These are phyloP conservation scores for Trichoderma koningiopsis DNA, from an alignment of 2,329 filamentous ascomycete species.

Conservation along the genomic window DNA sequence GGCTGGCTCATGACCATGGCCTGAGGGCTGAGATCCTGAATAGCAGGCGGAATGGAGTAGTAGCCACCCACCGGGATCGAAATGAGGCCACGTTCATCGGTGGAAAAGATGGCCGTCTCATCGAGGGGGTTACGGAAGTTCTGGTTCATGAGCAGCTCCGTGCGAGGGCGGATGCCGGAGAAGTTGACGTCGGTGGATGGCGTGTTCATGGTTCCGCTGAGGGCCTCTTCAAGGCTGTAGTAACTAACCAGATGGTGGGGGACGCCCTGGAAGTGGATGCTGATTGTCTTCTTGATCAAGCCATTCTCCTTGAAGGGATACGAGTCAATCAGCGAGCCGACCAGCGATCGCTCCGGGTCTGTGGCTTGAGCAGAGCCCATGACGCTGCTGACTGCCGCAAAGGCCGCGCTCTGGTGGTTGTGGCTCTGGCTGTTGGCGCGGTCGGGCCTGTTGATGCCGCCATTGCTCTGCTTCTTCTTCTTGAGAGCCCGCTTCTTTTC, in stretches of 20 bases:
- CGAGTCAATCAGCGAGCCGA: constrained; percentile 85
- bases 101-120: constrained; percentile 43
- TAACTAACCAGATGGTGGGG: constrained; percentile 88
- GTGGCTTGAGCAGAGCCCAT: constrained; percentile 29
- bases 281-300: constrained; percentile 91
- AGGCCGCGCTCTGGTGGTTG: constrained; percentile 32
- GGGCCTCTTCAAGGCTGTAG: constrained; percentile 81
- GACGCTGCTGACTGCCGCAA: constrained; percentile 16
- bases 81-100: not conserved
- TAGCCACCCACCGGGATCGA: not conserved
- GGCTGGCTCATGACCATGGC: not conserved
- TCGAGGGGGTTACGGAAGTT: constrained; percentile 69
- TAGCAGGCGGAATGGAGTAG: not conserved
- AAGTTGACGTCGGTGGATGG: constrained; percentile 53
- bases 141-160: constrained; percentile 61
- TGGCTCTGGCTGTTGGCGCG: not conserved
- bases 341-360: constrained; percentile 50
- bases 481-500: constrained; percentile 86
- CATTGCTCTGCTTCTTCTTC: constrained; percentile 51
- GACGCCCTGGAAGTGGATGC: constrained; percentile 71
- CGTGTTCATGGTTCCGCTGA: constrained; percentile 57
- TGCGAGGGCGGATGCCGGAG: constrained; percentile 53
- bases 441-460: constrained; percentile 43
- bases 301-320: constrained; percentile 84
- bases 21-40: not conserved